Percentiles rank a stretch among this genome's conserved stretches.
Evolutionary conservation across 2,329 filamentous ascomycete genomes (phyloP).

Genomic region (Clarireedia monteithiana): DNA sequence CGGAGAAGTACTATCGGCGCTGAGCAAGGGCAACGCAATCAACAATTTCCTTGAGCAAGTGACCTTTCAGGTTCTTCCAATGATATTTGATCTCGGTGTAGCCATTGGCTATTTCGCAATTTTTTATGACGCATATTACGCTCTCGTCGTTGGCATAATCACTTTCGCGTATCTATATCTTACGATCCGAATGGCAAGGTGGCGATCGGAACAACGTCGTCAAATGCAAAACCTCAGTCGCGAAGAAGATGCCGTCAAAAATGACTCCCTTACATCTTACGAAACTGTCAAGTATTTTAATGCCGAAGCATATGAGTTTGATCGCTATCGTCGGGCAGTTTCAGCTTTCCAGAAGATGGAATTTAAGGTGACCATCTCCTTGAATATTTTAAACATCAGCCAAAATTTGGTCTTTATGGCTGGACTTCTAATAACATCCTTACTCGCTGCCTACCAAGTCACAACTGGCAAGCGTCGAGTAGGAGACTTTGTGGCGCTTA

Average conservation of each 20-base stretch:
- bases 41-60: slow-evolving; percentile 95
- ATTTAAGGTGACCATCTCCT: slow-evolving; percentile 66
- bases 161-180: slow-evolving; percentile 96
- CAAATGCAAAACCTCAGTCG: slow-evolving; percentile 93
- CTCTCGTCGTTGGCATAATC: slow-evolving; percentile 79
- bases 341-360: slow-evolving; percentile 65
- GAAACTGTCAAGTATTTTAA: slow-evolving; percentile 93
- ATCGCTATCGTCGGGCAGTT: slow-evolving; percentile 64
- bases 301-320: slow-evolving; percentile 71
- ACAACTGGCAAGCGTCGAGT: slow-evolving; percentile 56
- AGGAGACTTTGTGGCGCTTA: slow-evolving; percentile 63
- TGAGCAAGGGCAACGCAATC: slow-evolving; percentile 94
- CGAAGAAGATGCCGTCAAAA: slow-evolving; percentile 95
- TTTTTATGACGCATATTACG: slow-evolving; percentile 80
- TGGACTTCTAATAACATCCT: slow-evolving; percentile 62
- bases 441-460: slow-evolving; percentile 72
- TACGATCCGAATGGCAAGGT: slow-evolving; percentile 92
- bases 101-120: slow-evolving; percentile 76
- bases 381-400: slow-evolving; percentile 73
- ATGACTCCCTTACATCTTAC: slow-evolving; percentile 98
- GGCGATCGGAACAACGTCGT: slow-evolving; percentile 80
- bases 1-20: slow-evolving; percentile 86
- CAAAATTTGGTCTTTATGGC: slow-evolving; percentile 76
- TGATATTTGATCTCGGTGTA: slow-evolving; percentile 82
- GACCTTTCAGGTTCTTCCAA: slow-evolving; percentile 91